phyloP scores from a whole-genome alignment of 2,329 filamentous ascomycete species.

The Botrytis aclada region DNA sequence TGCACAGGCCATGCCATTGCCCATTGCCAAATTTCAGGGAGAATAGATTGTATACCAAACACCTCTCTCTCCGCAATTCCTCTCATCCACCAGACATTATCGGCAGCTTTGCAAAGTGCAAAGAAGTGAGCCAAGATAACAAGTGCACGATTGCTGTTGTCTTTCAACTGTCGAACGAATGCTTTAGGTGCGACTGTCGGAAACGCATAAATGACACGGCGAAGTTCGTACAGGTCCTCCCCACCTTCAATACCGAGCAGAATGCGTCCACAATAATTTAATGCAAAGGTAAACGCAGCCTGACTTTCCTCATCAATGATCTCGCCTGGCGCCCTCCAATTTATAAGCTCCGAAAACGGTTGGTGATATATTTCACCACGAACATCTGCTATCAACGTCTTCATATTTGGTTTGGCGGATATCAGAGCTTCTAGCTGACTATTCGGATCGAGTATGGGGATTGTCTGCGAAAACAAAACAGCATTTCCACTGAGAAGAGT shows the following conservation, averaged over 20 bases:
- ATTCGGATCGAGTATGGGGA: background rate
- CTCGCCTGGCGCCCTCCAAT: background rate
- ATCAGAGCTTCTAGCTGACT: background rate
- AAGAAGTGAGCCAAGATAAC: background rate
- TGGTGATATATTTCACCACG: background rate
- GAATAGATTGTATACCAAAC: background rate
- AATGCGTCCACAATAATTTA: background rate
- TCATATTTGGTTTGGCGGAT: background rate
- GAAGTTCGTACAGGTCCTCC: background rate
- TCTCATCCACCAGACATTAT: conserved; percentile 2
- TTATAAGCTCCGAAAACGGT: background rate
- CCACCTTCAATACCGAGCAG: background rate
- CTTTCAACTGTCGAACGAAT: background rate
- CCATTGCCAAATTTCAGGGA: background rate
- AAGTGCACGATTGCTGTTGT: background rate
- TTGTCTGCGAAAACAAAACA: background rate
- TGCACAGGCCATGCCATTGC: background rate
- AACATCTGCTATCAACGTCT: background rate
- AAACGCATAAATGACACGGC: background rate
- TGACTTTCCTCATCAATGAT: background rate
- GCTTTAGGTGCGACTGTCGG: background rate
- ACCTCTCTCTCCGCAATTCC: background rate
- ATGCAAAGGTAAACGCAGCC: background rate
- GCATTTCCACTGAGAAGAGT: background rate
- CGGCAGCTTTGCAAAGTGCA: background rate